Conservation (phyloP, 2,329 filamentous ascomycete species). For the Diatrype stigma region DNA sequence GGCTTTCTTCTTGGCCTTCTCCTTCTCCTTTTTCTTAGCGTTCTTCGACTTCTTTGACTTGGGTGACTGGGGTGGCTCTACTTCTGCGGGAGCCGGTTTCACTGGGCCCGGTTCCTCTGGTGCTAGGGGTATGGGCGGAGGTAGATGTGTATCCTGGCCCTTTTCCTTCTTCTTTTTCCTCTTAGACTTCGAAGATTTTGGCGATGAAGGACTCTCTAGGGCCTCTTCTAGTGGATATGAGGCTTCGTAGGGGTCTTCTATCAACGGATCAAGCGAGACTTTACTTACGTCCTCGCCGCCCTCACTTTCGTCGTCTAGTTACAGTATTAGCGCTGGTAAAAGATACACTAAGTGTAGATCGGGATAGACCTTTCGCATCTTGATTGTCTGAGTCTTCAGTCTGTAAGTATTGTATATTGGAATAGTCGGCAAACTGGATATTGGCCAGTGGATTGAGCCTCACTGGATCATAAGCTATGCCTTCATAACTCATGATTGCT, state of each 20-base stretch:
- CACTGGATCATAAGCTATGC: conserved; percentile 17
- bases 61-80: neutral
- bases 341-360: neutral
- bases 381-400: conserved; percentile 13
- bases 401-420: conserved; percentile 14
- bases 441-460: conserved; percentile 14
- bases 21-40: conserved; percentile 12
- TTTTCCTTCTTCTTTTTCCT: conserved; percentile 1
- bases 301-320: conserved; percentile 10
- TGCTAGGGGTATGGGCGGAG: neutral
- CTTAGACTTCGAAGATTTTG: conserved; percentile 3
- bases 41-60: conserved; percentile 11
- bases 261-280: conserved; percentile 5
- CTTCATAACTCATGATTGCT: conserved; percentile 20
- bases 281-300: conserved; percentile 12
- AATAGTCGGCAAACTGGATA: conserved; percentile 19
- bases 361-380: conserved; percentile 19
- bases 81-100: conserved; percentile 1
- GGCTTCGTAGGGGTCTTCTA: conserved; percentile 1
- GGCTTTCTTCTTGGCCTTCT: conserved; percentile 9
- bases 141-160: neutral
- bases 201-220: conserved; percentile 1
- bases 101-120: conserved; percentile 5
- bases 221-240: neutral
- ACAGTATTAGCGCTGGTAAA: conserved; percentile 15